Conservation (phyloP, 2,329 filamentous ascomycete species). For the Beauveria sp. region DNA sequence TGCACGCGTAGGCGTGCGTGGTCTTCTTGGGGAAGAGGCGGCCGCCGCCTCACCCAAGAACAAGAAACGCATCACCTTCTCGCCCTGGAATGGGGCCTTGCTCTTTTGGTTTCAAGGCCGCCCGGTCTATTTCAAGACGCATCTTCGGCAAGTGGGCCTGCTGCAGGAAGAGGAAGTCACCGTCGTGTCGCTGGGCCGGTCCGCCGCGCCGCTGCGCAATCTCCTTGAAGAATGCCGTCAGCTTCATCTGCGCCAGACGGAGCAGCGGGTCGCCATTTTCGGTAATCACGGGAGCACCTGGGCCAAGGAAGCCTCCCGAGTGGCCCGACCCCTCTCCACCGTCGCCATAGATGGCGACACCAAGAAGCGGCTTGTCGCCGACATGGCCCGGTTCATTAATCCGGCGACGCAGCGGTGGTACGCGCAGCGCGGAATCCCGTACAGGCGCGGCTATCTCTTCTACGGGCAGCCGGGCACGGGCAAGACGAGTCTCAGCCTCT, state of each 20-base stretch:
- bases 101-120: neutral
- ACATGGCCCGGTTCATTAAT: neutral
- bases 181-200: neutral
- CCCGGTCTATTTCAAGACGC: neutral
- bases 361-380: neutral
- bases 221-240: neutral
- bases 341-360: neutral
- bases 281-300: neutral
- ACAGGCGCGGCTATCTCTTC: conserved; percentile 50
- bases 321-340: neutral
- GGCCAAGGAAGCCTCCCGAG: neutral
- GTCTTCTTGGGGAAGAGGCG: neutral
- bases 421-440: conserved; percentile 21
- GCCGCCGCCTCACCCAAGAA: neutral
- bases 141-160: neutral
- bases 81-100: neutral
- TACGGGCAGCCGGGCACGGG: conserved; percentile 56
- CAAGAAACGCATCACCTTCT: neutral
- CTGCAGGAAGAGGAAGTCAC: neutral
- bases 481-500: conserved; percentile 48
- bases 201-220: neutral
- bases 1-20: neutral
- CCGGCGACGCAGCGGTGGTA: neutral
- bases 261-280: neutral
- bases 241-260: neutral